These are phyloP conservation scores for Dissophora ornata DNA, from an alignment of 192 early-diverging fungal genomes.

Conservation along the genomic window DNA sequence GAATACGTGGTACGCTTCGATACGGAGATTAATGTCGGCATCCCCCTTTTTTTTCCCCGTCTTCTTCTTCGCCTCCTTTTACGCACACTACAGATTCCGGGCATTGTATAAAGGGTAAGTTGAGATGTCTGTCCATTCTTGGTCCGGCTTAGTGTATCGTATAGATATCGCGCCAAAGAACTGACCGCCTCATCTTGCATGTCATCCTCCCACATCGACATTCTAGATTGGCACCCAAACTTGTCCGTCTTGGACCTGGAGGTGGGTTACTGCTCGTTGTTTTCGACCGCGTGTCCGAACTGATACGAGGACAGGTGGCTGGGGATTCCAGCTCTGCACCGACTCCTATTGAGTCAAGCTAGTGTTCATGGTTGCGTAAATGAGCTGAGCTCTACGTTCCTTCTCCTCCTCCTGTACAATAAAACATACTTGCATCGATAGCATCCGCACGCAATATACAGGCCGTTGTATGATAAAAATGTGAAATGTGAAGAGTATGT, in stretches of 20 bases:
- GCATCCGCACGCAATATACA: no score
- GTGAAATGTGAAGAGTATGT: no score
- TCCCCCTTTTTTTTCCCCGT: slow-evolving; percentile 15
- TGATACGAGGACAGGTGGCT: slow-evolving; percentile 67
- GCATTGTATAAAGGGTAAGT: slow-evolving; percentile 85
- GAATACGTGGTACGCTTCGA: no score
- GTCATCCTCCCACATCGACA: no score
- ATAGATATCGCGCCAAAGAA: background rate
- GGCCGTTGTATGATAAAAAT: no score
- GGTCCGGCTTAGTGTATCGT: background rate
- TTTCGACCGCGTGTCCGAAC: slow-evolving; percentile 81
- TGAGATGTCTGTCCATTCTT: background rate
- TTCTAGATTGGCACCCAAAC: slow-evolving; percentile 83
- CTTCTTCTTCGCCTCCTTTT: background rate
- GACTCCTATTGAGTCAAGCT: no score
- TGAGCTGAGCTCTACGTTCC: no score
- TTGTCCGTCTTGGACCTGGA: slow-evolving; percentile 89
- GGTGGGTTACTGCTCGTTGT: slow-evolving; percentile 84
- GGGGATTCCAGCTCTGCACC: no score
- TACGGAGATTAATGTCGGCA: no score
- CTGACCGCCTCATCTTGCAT: background rate
- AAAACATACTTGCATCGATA: no score
- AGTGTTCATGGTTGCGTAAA: no score
- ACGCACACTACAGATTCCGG: slow-evolving; percentile 54
- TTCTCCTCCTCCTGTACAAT: no score